These are phyloP conservation scores for Babjeviella inositovora DNA, from an alignment of 805 yeast species.

Conservation along the genomic window DNA sequence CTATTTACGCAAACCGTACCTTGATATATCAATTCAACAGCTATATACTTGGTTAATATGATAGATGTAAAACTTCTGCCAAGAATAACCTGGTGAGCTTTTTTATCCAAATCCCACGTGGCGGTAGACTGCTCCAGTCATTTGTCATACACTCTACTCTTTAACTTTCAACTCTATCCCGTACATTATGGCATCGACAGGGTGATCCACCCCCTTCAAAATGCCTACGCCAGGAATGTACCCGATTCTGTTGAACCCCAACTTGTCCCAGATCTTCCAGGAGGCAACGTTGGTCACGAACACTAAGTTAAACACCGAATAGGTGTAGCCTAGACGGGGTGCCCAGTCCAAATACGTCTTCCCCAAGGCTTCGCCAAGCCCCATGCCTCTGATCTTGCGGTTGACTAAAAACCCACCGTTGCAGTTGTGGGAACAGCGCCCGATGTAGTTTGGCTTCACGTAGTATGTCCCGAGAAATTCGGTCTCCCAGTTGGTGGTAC, in stretches of 20 bases:
- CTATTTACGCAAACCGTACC: too few relatives aligned
- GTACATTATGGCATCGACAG: constrained; percentile 64
- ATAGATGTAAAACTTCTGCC: too few relatives aligned
- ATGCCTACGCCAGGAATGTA: constrained; percentile 57
- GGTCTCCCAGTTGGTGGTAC: constrained; percentile 22
- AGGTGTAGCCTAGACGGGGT: constrained; percentile 61
- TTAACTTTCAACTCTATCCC: constrained; percentile 52
- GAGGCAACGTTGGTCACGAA: constrained; percentile 72
- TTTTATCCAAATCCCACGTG: too few relatives aligned
- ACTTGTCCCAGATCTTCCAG: constrained; percentile 60
- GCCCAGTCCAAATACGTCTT: constrained; percentile 54
- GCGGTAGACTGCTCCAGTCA: too few relatives aligned
- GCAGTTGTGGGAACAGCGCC: constrained; percentile 75
- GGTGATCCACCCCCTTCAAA: constrained; percentile 43
- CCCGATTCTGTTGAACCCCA: constrained; percentile 76
- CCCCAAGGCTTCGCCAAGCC: constrained; percentile 62
- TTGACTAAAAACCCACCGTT: constrained; percentile 79
- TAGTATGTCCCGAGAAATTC: constrained; percentile 58
- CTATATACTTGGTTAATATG: too few relatives aligned
- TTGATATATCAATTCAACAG: too few relatives aligned
- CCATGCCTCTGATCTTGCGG: constrained; percentile 39
- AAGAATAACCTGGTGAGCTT: too few relatives aligned
- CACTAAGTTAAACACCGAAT: constrained; percentile 79
- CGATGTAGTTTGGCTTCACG: constrained; percentile 75
- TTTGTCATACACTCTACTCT: too few relatives aligned